phyloP scores from a whole-genome alignment of 148 eudicot genomes.

The Rhododendron ovatum region DNA sequence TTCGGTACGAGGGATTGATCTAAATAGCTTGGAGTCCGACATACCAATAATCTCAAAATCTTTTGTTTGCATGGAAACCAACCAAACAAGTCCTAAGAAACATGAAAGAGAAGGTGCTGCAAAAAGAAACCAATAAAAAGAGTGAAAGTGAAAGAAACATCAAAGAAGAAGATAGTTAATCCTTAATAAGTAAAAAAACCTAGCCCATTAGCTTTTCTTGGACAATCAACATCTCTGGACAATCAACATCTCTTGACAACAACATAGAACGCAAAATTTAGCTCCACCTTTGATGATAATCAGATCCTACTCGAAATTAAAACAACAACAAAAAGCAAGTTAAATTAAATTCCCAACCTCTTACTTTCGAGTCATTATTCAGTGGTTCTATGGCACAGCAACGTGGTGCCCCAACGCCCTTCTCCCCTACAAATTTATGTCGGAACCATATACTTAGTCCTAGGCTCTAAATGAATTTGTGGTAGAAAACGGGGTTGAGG shows the following conservation, averaged over 20 bases:
- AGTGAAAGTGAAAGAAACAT: background rate
- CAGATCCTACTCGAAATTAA: constrained; percentile 8
- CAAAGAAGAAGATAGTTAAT: background rate
- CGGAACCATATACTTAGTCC: background rate
- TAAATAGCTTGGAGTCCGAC: background rate
- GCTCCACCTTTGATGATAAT: background rate
- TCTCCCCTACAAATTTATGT: background rate
- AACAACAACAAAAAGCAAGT: constrained; percentile 5
- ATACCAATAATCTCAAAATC: background rate
- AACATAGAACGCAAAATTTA: background rate
- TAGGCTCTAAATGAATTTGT: no score
- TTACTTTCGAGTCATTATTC: background rate
- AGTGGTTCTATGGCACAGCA: no score
- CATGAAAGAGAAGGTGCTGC: background rate
- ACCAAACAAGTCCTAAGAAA: background rate
- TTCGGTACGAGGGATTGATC: no score
- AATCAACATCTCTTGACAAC: background rate
- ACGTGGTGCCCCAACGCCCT: background rate
- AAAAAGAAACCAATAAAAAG: background rate
- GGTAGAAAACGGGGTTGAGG: background rate
- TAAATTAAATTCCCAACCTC: background rate
- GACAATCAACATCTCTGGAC: background rate
- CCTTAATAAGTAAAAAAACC: background rate
- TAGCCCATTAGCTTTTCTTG: background rate
- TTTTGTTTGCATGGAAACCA: background rate